Evolutionary conservation across 2,329 filamentous ascomycete genomes (phyloP), one percentile per base, ranked within the genome.

Genomic region (Colletotrichum lupini): DNA sequence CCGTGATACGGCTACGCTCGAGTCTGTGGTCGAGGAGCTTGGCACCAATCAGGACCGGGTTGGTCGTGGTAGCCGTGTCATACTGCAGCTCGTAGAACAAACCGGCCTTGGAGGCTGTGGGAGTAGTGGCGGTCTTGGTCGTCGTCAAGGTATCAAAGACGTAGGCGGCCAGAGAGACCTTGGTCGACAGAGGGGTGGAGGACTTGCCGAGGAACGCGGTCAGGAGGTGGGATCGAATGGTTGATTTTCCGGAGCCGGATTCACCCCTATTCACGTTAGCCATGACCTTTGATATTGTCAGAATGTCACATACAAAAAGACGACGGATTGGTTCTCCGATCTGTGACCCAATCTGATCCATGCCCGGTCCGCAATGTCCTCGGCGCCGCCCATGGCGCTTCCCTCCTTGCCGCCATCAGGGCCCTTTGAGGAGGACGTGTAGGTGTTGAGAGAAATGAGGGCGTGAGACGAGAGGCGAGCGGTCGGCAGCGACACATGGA

Each of bases 51-150:
- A 99, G 88, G 3, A 95, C 92, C 1, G 97, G 97, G 79, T 93
- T 95, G 30, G 94, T 92, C 0, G 92, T 93, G 0, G 95, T 92
- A 0, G 94, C 91, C 1, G 94, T 97, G 81, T 99, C 96, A 81
- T 99, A 99, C 83, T 99, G 97, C 55, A 99, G 88, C 82, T 99
- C 97, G 81, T 97, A 97, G 81, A 97, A 98, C 19, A 99, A 89
- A 75, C 97, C 97, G 12, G 97, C 93, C 83, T 98, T 98, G 63
- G 96, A 98, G 32, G 97, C 97, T 2, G 95, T 98, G 1, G 95
- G 95, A 0, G 96, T 98, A 1, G 96, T 98, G 42, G 95, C 92
- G 1, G 96, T 97, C 85, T 99, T 99, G 30, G 97, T 99, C 1
- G 97, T 98, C 5, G 97, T 99, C 73, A 99, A 89, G 2, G 95